A percentile compares a stretch with the other conserved stretches of the same genome.
phyloP scores from a whole-genome alignment of 371 early-diverging fungal species.

The Rhizopus delemar region DNA sequence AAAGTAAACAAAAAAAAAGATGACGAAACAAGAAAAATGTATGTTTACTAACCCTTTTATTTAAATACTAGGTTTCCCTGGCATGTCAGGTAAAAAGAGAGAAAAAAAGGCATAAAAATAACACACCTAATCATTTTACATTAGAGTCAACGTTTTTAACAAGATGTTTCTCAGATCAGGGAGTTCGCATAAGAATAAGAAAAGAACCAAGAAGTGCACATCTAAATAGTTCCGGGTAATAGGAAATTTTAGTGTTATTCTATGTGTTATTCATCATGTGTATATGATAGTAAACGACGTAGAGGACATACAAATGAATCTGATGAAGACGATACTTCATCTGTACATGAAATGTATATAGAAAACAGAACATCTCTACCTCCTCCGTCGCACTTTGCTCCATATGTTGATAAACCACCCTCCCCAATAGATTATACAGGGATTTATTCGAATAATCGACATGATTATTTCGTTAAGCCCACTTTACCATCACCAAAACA shows the following conservation, averaged over 20 bases:
- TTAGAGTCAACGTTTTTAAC: conserved; percentile 33
- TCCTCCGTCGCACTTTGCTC: background rate
- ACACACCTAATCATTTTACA: background rate
- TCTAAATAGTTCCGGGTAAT: conserved; percentile 18
- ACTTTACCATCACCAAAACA: conserved; percentile 14
- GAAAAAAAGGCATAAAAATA: background rate
- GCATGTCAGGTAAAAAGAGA: conserved; percentile 69
- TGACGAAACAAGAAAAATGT: background rate
- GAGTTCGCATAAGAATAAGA: conserved; percentile 33
- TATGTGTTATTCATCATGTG: background rate
- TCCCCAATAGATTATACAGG: conserved; percentile 8
- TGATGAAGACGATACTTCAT: conserved; percentile 9
- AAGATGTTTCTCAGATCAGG: conserved; percentile 33
- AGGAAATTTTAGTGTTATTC: background rate
- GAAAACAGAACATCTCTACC: background rate
- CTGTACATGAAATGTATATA: background rate
- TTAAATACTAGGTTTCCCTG: conserved; percentile 82
- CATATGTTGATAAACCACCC: conserved; percentile 2
- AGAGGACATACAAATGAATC: conserved; percentile 10
- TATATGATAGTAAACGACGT: conserved; percentile 11
- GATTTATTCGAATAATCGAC: background rate
- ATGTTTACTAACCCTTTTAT: conserved; percentile 32
- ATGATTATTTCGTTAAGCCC: background rate
- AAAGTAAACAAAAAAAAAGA: conserved; percentile 7
- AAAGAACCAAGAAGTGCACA: conserved; percentile 30